Evolutionary conservation across 2,329 filamentous ascomycete species (phyloP).

Genomic region (Ceratocystis lukuohia): DNA sequence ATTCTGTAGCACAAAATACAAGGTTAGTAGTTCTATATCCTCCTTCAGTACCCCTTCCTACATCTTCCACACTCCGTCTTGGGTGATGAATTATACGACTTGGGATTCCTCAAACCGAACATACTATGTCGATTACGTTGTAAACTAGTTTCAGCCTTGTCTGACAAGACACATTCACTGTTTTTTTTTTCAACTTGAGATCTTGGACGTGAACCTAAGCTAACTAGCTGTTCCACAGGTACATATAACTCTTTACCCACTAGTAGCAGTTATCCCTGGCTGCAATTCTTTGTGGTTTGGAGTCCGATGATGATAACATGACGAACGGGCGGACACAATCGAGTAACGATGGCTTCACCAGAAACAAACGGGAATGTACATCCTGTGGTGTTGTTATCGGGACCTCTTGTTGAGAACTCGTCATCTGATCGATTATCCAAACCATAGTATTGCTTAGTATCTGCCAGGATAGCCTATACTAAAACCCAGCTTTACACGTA

Average conservation of each 20-base stretch:
- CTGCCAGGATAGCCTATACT: conserved; percentile 20
- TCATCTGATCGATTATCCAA: conserved; percentile 43
- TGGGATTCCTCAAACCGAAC: conserved; percentile 58
- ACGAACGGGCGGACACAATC: conserved; percentile 59
- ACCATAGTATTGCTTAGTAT: conserved; percentile 21
- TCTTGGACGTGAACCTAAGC: conserved; percentile 20
- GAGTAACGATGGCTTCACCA: conserved; percentile 34
- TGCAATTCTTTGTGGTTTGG: conserved; percentile 21
- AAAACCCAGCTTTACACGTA: not conserved
- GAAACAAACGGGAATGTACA: conserved; percentile 48
- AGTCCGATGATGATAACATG: conserved; percentile 46
- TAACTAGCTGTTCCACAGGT: conserved; percentile 18
- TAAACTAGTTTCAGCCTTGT: conserved; percentile 53
- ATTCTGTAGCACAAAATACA: conserved; percentile 26
- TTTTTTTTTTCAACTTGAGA: conserved; percentile 29
- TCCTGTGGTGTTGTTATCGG: conserved; percentile 39
- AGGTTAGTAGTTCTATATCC: conserved; percentile 30
- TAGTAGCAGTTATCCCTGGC: not conserved
- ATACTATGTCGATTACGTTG: conserved; percentile 49
- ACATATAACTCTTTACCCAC: conserved; percentile 11
- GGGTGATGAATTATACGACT: conserved; percentile 49
- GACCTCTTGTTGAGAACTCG: conserved; percentile 53
- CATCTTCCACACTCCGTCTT: conserved; percentile 24
- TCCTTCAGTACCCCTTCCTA: conserved; percentile 12
- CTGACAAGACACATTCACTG: conserved; percentile 35